Evolutionary conservation across 139 green algal genomes (phyloP).

Genomic region (Chlamydomonas urium): DNA sequence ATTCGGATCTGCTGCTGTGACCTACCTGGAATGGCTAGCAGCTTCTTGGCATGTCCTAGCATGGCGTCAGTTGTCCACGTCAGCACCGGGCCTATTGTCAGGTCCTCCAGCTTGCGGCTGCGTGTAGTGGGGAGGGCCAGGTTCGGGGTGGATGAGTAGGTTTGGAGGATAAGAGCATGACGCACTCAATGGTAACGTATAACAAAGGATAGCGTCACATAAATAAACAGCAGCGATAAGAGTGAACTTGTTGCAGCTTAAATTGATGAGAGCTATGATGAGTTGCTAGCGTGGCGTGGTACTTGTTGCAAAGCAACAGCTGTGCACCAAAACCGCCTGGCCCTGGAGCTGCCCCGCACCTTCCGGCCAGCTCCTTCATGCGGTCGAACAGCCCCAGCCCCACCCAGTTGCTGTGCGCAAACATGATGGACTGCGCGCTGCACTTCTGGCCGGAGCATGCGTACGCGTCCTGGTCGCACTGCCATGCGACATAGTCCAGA

Average conservation of each 20-base stretch:
- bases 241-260: too few species aligned
- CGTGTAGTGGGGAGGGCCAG: too few species aligned
- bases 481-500: slow-evolving; percentile 86
- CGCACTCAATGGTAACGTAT: too few species aligned
- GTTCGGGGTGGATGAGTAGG: too few species aligned
- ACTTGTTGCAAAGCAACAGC: too few species aligned
- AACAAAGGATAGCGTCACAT: too few species aligned
- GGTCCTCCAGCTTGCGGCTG: slow-evolving; percentile 69
- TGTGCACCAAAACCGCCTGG: too few species aligned
- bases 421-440: slow-evolving; percentile 93
- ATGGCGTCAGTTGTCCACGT: slow-evolving; percentile 84
- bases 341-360: too few species aligned
- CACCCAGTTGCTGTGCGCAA: slow-evolving; percentile 79
- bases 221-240: too few species aligned
- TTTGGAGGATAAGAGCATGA: too few species aligned
- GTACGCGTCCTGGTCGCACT: slow-evolving; percentile 96
- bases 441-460: slow-evolving; percentile 96
- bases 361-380: slow-evolving; percentile 45
- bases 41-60: slow-evolving; percentile 66
- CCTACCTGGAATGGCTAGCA: slow-evolving; percentile 79
- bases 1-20: neutral
- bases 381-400: slow-evolving; percentile 67
- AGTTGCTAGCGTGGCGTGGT: too few species aligned
- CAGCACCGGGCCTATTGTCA: slow-evolving; percentile 92
- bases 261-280: too few species aligned